Percentiles rank a stretch among this genome's conserved stretches.
Evolutionary conservation across 352 stramenopile species (phyloP).

Genomic region (Globisporangium orthogonon): DNA sequence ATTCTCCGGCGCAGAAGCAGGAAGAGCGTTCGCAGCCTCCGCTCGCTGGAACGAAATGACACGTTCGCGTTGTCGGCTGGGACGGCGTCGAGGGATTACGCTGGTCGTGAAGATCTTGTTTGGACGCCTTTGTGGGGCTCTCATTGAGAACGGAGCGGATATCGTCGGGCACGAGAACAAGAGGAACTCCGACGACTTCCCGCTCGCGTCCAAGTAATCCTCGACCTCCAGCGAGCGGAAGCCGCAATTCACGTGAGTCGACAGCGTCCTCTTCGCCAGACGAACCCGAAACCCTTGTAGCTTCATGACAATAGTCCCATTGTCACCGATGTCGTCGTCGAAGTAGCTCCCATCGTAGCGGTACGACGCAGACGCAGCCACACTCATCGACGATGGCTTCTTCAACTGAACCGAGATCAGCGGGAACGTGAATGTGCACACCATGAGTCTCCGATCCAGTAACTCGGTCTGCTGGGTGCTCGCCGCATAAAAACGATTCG

Average conservation of each 20-base stretch:
- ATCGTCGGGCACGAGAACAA: constrained; percentile 78
- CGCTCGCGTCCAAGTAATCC: constrained; percentile 58
- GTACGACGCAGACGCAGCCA: constrained; percentile 46
- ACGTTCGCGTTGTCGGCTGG: constrained; percentile 44
- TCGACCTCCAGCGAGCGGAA: constrained; percentile 74
- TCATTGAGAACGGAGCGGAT: constrained; percentile 51
- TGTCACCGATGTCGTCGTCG: constrained; percentile 52
- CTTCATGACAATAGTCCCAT: constrained; percentile 66
- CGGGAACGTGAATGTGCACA: constrained; percentile 80
- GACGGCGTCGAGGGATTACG: constrained; percentile 20
- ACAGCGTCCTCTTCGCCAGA: constrained; percentile 76
- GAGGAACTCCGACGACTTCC: constrained; percentile 62
- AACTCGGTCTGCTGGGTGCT: constrained; percentile 26
- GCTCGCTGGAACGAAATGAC: constrained; percentile 55
- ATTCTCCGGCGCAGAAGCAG: constrained; percentile 25
- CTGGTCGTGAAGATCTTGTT: constrained; percentile 22
- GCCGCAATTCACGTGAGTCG: constrained; percentile 60
- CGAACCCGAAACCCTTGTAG: constrained; percentile 79
- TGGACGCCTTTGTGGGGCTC: constrained; percentile 36
- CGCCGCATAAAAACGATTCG: constrained; percentile 14
- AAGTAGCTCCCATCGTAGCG: constrained; percentile 53
- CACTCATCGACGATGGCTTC: constrained; percentile 44
- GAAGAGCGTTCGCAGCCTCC: constrained; percentile 13
- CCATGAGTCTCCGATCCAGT: constrained; percentile 61
- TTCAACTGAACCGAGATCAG: constrained; percentile 76